These are phyloP conservation scores for Vitis hybrid DNA, from an alignment of 177 flowering plant species.

Conservation along the genomic window DNA sequence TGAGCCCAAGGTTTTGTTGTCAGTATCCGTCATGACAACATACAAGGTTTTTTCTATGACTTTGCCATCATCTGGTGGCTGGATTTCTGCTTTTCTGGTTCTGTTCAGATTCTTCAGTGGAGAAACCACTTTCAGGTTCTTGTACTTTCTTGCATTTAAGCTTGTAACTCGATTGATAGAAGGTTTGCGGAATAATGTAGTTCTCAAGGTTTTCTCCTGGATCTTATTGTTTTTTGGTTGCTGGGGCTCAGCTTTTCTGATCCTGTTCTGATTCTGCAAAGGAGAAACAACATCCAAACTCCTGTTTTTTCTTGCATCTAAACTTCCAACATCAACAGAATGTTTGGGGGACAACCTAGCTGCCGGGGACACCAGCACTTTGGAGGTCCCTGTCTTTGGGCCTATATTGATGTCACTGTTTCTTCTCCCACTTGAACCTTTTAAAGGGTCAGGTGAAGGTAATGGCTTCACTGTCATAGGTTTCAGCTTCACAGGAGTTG, in stretches of 20 bases:
- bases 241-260: conserved; percentile 15
- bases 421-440: conserved; percentile 14
- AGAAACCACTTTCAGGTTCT: conserved; percentile 13
- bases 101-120: conserved; percentile 23
- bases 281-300: conserved; percentile 26
- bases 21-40: conserved; percentile 32
- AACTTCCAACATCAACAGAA: conserved; percentile 26
- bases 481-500: conserved; percentile 20
- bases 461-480: conserved; percentile 15
- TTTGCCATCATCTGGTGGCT: conserved; percentile 9
- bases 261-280: conserved; percentile 28
- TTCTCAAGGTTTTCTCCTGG: conserved; percentile 22
- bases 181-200: conserved; percentile 24
- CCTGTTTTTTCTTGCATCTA: conserved; percentile 23
- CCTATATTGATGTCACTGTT: conserved; percentile 15
- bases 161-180: conserved; percentile 23
- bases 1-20: conserved; percentile 18
- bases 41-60: conserved; percentile 41
- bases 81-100: conserved; percentile 1
- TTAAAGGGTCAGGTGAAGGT: conserved; percentile 15
- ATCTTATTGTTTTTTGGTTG: conserved; percentile 17
- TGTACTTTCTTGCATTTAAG: conserved; percentile 17
- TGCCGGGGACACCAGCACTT: conserved; percentile 17
- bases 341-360: conserved; percentile 31
- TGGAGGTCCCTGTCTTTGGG: conserved; percentile 20